Evolutionary conservation across 441 rosid species (phyloP), one percentile per base, ranked within the genome.

Genomic region (Erysimum cheiri): DNA sequence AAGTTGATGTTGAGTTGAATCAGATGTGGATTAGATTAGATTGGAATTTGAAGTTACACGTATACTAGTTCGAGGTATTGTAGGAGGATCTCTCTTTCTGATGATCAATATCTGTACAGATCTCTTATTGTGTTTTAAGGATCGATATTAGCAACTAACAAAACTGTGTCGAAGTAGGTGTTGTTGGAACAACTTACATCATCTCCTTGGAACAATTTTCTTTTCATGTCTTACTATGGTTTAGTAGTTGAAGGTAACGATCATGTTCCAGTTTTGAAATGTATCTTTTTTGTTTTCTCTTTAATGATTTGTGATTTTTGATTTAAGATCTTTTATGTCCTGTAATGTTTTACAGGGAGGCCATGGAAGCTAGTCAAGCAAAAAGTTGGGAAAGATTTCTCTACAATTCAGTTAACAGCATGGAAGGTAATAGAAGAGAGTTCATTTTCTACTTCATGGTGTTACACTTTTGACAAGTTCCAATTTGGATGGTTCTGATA

Each of bases 201-300:
- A 37, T 90, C 97, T 64, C 97, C 98, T 11, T 91, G 97, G 96
- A 91, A 91, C 81, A 93, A 93, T 81, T 75, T 89, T 75, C 52
- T 88, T 54, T 93, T 93, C 77, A 87, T 92, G 93, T 73, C 82
- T 80, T 92, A 88, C 80, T 88, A 83, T 72, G 97, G 97, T 74
- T 82, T 93, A 80, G 89, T 93, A 32, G 78, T 93, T 60, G 98
- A 93, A 85, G 97, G 96, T 91, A 79, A 15, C 0, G 80, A 61
- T 28, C 48, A 36, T 74, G 19, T 7, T 56, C 66, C n/a, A 37
- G 3, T 13, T 39, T 54, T 24, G 3, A 11, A 55, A 36, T 37
- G 33, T 2, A 52, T 47, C 2, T 5, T 1, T 28, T 46, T 36
- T 39, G 59, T 49, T 35, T 33, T 8, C 8, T 47, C 19, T 74